Conservation (phyloP, 495 filamentous ascomycete species). For the Tuber indicum region DNA sequence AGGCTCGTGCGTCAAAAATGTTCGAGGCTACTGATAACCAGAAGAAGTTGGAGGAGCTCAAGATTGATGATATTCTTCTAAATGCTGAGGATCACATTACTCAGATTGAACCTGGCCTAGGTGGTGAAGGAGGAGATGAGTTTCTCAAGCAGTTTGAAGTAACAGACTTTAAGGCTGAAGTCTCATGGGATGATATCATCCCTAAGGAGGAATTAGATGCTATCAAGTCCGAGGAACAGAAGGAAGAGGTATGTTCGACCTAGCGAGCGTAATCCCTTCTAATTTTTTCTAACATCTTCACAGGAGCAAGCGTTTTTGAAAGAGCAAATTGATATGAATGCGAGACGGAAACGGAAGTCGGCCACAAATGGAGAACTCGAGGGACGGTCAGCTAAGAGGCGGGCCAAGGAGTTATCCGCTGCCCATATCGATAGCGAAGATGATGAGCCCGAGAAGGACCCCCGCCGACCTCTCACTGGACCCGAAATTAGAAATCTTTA, state of each 20-base stretch:
- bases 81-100: slow-evolving; percentile 95
- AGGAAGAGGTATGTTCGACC: slow-evolving; percentile 43
- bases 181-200: slow-evolving; percentile 97
- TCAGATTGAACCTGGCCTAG: slow-evolving; percentile 76
- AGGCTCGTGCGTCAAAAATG: slow-evolving; percentile 58
- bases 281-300: slow-evolving; percentile 15
- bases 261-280: not conserved
- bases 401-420: slow-evolving; percentile 62
- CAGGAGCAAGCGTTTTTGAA: slow-evolving; percentile 72
- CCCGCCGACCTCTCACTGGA: slow-evolving; percentile 74
- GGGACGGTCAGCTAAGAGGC: slow-evolving; percentile 86
- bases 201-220: slow-evolving; percentile 82
- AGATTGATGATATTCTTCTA: slow-evolving; percentile 92
- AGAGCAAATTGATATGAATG: slow-evolving; percentile 74
- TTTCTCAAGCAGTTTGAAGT: slow-evolving; percentile 73
- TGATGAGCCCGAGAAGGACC: slow-evolving; percentile 54
- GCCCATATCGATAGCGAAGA: slow-evolving; percentile 56
- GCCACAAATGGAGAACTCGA: slow-evolving; percentile 62
- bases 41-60: slow-evolving; percentile 91
- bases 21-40: slow-evolving; percentile 96
- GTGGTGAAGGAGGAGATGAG: slow-evolving; percentile 85
- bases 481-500: slow-evolving; percentile 90
- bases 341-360: slow-evolving; percentile 73
- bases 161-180: slow-evolving; percentile 63
- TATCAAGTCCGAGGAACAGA: slow-evolving; percentile 81